phyloP scores from a whole-genome alignment of 371 early-diverging fungal species.

The Rhizopus arrhizus region DNA sequence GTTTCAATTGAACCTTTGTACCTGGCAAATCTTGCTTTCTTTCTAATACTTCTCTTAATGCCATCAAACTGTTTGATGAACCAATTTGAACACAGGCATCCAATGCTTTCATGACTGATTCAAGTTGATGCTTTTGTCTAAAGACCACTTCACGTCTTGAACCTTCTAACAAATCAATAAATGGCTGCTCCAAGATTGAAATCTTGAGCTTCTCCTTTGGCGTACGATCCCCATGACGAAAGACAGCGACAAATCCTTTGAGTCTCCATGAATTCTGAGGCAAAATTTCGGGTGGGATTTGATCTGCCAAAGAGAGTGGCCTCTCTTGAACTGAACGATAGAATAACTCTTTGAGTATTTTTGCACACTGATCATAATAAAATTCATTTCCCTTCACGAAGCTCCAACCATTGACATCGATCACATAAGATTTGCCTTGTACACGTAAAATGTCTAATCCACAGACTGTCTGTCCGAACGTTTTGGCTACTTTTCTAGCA shows the following conservation, averaged over 20 bases:
- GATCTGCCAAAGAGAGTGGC: constrained; percentile 63
- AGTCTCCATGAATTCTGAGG: constrained; percentile 89
- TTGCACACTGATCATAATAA: constrained; percentile 92
- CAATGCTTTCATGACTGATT: constrained; percentile 67
- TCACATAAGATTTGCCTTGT: constrained; percentile 86
- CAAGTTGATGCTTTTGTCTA: constrained; percentile 73
- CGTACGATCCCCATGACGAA: constrained; percentile 96
- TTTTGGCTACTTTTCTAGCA: constrained; percentile 76
- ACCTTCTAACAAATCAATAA: constrained; percentile 70
- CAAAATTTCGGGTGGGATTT: constrained; percentile 59
- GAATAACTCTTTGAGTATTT: constrained; percentile 65
- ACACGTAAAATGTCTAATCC: constrained; percentile 95
- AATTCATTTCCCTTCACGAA: constrained; percentile 97
- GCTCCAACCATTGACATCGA: constrained; percentile 99
- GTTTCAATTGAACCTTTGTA: constrained; percentile 95
- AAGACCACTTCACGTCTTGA: constrained; percentile 80
- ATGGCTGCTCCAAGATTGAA: constrained; percentile 62
- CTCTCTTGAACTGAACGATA: constrained; percentile 48
- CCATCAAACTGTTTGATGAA: constrained; percentile 65
- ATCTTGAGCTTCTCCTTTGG: constrained; percentile 97
- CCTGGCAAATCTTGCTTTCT: constrained; percentile 84
- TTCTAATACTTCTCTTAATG: constrained; percentile 74
- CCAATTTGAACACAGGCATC: constrained; percentile 57
- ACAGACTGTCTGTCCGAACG: constrained; percentile 94
- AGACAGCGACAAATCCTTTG: constrained; percentile 90